phyloP scores from a whole-genome alignment of 2,329 filamentous ascomycete genomes.

The Diplodia sapinea region DNA sequence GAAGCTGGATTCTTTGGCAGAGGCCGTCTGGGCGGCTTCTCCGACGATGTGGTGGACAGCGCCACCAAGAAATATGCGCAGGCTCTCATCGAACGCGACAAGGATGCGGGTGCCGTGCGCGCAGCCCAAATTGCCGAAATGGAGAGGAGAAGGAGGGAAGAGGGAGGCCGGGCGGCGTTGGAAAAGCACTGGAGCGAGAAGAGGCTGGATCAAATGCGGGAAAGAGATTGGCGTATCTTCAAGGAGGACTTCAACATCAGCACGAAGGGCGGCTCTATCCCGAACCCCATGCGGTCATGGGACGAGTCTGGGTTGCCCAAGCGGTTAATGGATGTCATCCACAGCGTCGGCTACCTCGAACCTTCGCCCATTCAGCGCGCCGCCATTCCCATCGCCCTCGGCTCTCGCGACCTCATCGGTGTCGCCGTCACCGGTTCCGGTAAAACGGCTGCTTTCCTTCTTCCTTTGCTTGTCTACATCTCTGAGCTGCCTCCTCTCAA shows the following conservation, averaged over 20 bases:
- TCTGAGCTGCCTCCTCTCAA: slow-evolving; percentile 84
- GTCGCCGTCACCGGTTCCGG: slow-evolving; percentile 97
- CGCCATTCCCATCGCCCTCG: slow-evolving; percentile 91
- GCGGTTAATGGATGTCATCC: slow-evolving; percentile 79
- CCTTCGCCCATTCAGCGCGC: slow-evolving; percentile 91
- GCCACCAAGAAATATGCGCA: slow-evolving; percentile 65
- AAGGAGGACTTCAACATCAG: slow-evolving; percentile 98
- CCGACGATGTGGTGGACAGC: slow-evolving; percentile 61
- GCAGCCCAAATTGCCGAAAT: slow-evolving; percentile 84
- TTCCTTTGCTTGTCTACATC: slow-evolving; percentile 94
- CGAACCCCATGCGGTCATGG: slow-evolving; percentile 97
- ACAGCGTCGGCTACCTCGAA: slow-evolving; percentile 86
- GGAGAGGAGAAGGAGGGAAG: slow-evolving; percentile 77
- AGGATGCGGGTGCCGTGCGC: slow-evolving; percentile 74
- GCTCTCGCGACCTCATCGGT: slow-evolving; percentile 94
- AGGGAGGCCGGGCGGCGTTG: slow-evolving; percentile 72
- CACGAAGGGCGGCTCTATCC: slow-evolving; percentile 89
- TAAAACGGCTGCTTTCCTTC: slow-evolving; percentile 94
- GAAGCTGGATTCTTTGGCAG: slow-evolving; percentile 73
- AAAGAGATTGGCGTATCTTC: slow-evolving; percentile 98
- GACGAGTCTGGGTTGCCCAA: slow-evolving; percentile 80
- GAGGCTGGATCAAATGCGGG: slow-evolving; percentile 88
- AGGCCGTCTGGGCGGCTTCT: slow-evolving; percentile 70
- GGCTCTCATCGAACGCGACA: slow-evolving; percentile 75
- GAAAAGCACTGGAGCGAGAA: slow-evolving; percentile 98